Percentiles rank a stretch among this genome's conserved stretches.
These are phyloP conservation scores for Acrodontium crateriforme DNA, from an alignment of 2,329 filamentous ascomycete species.

Conservation along the genomic window DNA sequence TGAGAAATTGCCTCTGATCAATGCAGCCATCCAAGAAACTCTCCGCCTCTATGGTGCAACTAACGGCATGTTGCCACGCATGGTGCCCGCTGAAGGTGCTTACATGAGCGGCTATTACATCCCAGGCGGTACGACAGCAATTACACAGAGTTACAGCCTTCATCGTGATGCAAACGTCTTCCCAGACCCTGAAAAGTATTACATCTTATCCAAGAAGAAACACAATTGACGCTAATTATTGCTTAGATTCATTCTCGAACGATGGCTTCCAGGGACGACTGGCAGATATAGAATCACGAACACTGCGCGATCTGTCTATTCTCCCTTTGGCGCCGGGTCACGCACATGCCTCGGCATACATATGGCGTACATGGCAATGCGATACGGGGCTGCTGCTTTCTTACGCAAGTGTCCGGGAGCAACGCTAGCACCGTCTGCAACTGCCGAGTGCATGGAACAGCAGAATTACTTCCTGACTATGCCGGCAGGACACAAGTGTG, in stretches of 20 bases:
- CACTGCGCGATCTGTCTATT: slow-evolving; percentile 12
- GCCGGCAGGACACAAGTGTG: slow-evolving; percentile 16
- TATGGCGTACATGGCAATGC: slow-evolving; percentile 19
- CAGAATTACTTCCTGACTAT: slow-evolving; percentile 22
- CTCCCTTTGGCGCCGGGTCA: slow-evolving; percentile 18
- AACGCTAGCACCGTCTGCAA: slow-evolving; percentile 11
- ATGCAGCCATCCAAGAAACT: slow-evolving; percentile 27
- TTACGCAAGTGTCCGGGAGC: slow-evolving; percentile 13
- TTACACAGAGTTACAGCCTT: slow-evolving; percentile 26
- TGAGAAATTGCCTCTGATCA: slow-evolving; percentile 18
- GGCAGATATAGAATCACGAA: slow-evolving; percentile 5
- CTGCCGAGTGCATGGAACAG: slow-evolving; percentile 16
- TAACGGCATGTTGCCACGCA: slow-evolving; percentile 22
- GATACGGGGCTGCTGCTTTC: slow-evolving; percentile 15
- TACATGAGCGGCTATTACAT: slow-evolving; percentile 23
- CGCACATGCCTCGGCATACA: slow-evolving; percentile 18
- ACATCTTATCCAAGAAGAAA: neutral
- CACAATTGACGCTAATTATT: too few species aligned
- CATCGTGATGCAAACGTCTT: slow-evolving; percentile 20
- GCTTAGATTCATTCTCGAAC: slow-evolving; percentile 13
- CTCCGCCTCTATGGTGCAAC: slow-evolving; percentile 25
- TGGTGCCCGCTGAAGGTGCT: slow-evolving; percentile 22
- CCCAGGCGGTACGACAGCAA: slow-evolving; percentile 23
- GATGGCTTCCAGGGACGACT: slow-evolving; percentile 8
- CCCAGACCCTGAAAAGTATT: slow-evolving; percentile 6